phyloP scores from a whole-genome alignment of 192 early-diverging fungal species.

The Kickxella alabastrina region DNA sequence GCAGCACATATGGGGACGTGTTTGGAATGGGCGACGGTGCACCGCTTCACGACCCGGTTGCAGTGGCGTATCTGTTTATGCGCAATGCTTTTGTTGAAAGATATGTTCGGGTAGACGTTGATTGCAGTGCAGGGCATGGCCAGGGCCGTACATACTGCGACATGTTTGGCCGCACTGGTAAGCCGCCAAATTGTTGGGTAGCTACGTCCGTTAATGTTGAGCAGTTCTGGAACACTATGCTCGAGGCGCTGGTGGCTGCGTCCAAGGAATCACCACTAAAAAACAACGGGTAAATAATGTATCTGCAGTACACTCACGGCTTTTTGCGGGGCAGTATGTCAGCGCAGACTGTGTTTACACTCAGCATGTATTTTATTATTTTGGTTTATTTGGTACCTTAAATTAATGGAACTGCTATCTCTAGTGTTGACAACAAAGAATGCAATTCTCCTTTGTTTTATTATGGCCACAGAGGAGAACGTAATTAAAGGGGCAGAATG shows the following conservation, averaged over 20 bases:
- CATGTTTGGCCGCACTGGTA: not conserved
- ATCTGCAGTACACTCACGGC: too few relatives aligned
- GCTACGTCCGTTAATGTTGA: conserved; percentile 12
- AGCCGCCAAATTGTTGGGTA: conserved; percentile 20
- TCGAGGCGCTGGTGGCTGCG: conserved; percentile 8
- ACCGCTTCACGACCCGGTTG: conserved; percentile 30
- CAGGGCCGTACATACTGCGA: conserved; percentile 17
- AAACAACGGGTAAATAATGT: conserved; percentile 89
- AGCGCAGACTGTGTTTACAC: too few relatives aligned
- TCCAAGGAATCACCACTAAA: conserved; percentile 3
- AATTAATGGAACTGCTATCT: too few relatives aligned
- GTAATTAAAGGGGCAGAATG: too few relatives aligned
- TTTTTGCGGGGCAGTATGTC: too few relatives aligned
- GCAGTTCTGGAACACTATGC: conserved; percentile 27
- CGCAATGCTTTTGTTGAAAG: conserved; percentile 10
- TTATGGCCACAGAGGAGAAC: too few relatives aligned
- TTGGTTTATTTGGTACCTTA: too few relatives aligned
- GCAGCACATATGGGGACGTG: conserved; percentile 7
- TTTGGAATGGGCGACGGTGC: conserved; percentile 13
- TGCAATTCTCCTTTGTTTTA: too few relatives aligned
- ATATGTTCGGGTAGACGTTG: conserved; percentile 10
- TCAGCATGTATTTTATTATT: too few relatives aligned
- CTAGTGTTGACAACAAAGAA: too few relatives aligned
- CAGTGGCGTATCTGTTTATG: conserved; percentile 26
- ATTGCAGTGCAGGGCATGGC: conserved; percentile 1